Conservation (phyloP, 257 asterid species). For the Echium plantagineum region DNA sequence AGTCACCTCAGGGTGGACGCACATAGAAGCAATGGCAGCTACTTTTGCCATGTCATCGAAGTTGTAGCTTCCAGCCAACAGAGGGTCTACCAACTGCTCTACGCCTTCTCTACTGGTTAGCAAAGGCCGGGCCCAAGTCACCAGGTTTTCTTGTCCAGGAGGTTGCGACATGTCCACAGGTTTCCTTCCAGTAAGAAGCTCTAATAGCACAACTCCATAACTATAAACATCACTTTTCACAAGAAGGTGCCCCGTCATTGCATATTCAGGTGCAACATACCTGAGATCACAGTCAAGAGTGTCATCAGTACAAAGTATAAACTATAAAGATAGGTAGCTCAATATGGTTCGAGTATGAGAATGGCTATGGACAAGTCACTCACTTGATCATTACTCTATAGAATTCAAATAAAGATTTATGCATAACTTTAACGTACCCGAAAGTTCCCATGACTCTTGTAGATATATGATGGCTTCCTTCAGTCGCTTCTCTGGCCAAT, state of each 20-base stretch:
- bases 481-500: conserved; percentile 94
- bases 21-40: conserved; percentile 90
- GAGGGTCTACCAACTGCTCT: conserved; percentile 69
- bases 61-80: conserved; percentile 61
- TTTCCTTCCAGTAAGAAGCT: conserved; percentile 77
- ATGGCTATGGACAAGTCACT: not conserved
- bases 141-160: conserved; percentile 89
- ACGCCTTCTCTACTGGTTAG: conserved; percentile 80
- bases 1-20: conserved; percentile 91
- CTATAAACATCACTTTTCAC: conserved; percentile 95
- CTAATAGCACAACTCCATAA: conserved; percentile 83
- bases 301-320: conserved; percentile 9
- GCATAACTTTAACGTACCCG: conserved; percentile 44
- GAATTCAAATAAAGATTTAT: not conserved
- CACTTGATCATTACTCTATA: not conserved
- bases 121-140: conserved; percentile 91
- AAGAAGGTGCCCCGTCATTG: conserved; percentile 91
- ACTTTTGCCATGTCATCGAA: conserved; percentile 96
- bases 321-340: no score
- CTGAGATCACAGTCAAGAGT: conserved; percentile 18
- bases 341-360: not conserved
- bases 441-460: conserved; percentile 99
- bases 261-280: conserved; percentile 96
- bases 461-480: conserved; percentile 88
- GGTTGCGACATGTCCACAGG: conserved; percentile 96